Evolutionary conservation across 164 flowering plant genomes (phyloP).

Genomic region (Chloranthus sessilifolius): DNA sequence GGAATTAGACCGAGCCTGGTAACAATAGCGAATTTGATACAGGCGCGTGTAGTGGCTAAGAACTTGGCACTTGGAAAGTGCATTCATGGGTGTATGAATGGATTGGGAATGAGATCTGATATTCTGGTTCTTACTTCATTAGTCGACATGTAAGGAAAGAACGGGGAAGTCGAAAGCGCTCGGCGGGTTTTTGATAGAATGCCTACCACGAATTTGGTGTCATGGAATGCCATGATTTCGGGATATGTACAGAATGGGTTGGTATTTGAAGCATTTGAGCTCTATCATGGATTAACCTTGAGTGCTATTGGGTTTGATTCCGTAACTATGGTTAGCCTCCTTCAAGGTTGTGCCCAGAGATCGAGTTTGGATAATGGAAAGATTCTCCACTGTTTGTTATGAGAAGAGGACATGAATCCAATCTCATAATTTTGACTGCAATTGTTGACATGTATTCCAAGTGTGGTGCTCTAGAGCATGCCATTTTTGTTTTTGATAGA

Average conservation of each 20-base stretch:
- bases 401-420: constrained; percentile 28
- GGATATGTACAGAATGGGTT: constrained; percentile 34
- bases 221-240: constrained; percentile 48
- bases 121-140: constrained; percentile 28
- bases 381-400: constrained; percentile 35
- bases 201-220: constrained; percentile 27
- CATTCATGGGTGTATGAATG: constrained; percentile 27
- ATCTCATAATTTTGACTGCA: constrained; percentile 29
- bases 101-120: constrained; percentile 28
- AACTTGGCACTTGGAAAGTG: constrained; percentile 26
- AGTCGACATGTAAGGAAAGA: constrained; percentile 39
- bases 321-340: constrained; percentile 30
- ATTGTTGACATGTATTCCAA: constrained; percentile 41
- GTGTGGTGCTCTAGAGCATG: constrained; percentile 28
- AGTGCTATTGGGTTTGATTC: constrained; percentile 27
- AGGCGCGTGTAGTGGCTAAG: constrained; percentile 22
- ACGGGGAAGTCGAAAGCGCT: constrained; percentile 20
- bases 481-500: constrained; percentile 26
- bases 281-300: constrained; percentile 16
- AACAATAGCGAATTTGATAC: constrained; percentile 33
- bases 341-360: constrained; percentile 32
- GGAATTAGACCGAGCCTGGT: constrained; percentile 29
- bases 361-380: constrained; percentile 28
- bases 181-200: too few relatives aligned
- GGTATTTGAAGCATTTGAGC: constrained; percentile 24